Percentiles rank a stretch among this genome's conserved stretches.
Evolutionary conservation across 495 filamentous ascomycete genomes (phyloP).

Genomic region (Amorphotheca resinae): DNA sequence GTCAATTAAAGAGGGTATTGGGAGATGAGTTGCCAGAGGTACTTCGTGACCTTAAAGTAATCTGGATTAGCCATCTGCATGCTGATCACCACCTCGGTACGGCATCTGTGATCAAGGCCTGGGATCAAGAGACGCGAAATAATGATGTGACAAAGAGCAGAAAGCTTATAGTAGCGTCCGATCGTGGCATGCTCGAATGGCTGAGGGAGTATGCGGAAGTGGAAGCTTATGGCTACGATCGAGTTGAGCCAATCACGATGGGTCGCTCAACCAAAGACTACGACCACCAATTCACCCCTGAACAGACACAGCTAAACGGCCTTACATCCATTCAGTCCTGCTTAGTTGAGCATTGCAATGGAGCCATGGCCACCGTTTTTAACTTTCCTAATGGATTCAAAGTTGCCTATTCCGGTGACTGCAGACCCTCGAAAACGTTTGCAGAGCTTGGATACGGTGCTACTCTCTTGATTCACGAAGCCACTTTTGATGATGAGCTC

Average conservation of each 20-base stretch:
- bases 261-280: conserved; percentile 6
- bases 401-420: conserved; percentile 86
- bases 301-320: conserved; percentile 22
- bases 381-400: conserved; percentile 74
- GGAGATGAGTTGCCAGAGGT: conserved; percentile 51
- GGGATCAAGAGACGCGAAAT: conserved; percentile 35
- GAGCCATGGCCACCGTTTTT: conserved; percentile 62
- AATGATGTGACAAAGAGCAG: conserved; percentile 29
- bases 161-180: conserved; percentile 45
- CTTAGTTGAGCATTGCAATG: conserved; percentile 62
- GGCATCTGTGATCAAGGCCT: conserved; percentile 62
- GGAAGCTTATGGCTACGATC: conserved; percentile 61
- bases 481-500: conserved; percentile 85
- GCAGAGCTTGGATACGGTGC: conserved; percentile 56
- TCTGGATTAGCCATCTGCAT: conserved; percentile 93
- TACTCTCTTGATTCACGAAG: conserved; percentile 85
- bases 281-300: conserved; percentile 1
- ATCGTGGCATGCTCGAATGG: conserved; percentile 54
- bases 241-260: conserved; percentile 17
- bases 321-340: conserved; percentile 44
- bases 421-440: conserved; percentile 62
- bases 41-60: conserved; percentile 62
- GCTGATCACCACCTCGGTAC: conserved; percentile 94
- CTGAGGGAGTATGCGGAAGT: conserved; percentile 64
- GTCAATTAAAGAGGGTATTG: conserved; percentile 73